phyloP scores from a whole-genome alignment of 768 basidiomycete genomes.

The Sutorius australiensis region DNA sequence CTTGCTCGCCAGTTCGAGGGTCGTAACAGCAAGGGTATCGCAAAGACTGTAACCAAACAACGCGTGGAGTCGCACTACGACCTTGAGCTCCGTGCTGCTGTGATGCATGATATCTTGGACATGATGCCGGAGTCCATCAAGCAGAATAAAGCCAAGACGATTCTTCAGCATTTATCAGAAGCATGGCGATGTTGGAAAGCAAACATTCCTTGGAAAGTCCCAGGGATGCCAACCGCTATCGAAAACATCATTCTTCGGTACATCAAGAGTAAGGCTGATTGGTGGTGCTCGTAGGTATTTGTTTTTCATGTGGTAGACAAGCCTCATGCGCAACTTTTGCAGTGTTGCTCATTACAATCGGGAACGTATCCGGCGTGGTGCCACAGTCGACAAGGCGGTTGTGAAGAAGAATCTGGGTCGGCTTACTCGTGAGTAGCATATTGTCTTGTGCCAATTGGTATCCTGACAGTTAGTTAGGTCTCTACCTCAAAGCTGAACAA shows the following conservation, averaged over 20 bases:
- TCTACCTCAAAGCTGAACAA: slow-evolving; percentile 98
- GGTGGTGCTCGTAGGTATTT: slow-evolving; percentile 84
- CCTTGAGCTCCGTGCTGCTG: slow-evolving; percentile 92
- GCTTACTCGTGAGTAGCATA: slow-evolving; percentile 68
- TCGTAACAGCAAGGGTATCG: slow-evolving; percentile 92
- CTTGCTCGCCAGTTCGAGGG: slow-evolving; percentile 99
- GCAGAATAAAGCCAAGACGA: slow-evolving; percentile 99
- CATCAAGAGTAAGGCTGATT: slow-evolving; percentile 99
- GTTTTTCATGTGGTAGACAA: neutral
- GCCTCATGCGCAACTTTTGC: slow-evolving; percentile 1
- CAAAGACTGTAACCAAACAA: slow-evolving; percentile 99
- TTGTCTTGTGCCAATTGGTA: neutral
- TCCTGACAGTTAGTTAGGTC: slow-evolving; percentile 39
- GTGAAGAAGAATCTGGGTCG: slow-evolving; percentile 99
- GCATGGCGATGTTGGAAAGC: slow-evolving; percentile 99
- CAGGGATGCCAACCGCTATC: slow-evolving; percentile 98
- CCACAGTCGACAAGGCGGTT: slow-evolving; percentile 97
- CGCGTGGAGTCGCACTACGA: slow-evolving; percentile 99
- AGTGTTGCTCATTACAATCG: slow-evolving; percentile 97
- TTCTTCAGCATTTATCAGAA: slow-evolving; percentile 95
- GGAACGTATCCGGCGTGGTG: slow-evolving; percentile 94
- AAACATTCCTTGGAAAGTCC: slow-evolving; percentile 99
- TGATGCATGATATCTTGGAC: slow-evolving; percentile 99
- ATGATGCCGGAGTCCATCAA: slow-evolving; percentile 99
- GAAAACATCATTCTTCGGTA: slow-evolving; percentile 99